Conservation (phyloP, 345 rosid genomes). For the Gossypium herbaceum region DNA sequence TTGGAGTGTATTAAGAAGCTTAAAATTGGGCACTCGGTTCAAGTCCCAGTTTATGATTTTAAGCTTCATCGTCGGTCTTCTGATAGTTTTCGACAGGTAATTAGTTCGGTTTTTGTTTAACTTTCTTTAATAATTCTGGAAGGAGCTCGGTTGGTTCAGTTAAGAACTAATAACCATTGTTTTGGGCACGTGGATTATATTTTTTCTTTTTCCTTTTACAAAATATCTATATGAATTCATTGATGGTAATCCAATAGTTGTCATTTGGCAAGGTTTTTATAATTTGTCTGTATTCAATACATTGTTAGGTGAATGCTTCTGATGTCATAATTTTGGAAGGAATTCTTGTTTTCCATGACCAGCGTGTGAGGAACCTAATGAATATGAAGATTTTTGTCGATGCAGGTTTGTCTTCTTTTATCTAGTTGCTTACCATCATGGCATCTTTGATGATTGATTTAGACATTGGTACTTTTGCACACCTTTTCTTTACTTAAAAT, state of each 20-base stretch:
- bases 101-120: not conserved
- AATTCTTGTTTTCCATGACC: constrained; percentile 91
- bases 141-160: not conserved
- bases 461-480: not conserved
- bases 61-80: constrained; percentile 76
- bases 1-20: constrained; percentile 70
- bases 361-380: constrained; percentile 82
- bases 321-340: constrained; percentile 99
- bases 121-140: not conserved
- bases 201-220: not conserved
- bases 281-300: not conserved
- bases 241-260: not conserved
- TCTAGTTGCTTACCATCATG: constrained; percentile 12
- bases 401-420: constrained; percentile 52
- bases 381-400: constrained; percentile 97
- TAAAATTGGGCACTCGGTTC: constrained; percentile 68
- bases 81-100: constrained; percentile 87
- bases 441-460: constrained; percentile 4
- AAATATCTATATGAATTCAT: not conserved
- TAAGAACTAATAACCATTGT: not conserved
- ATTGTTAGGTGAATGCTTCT: constrained; percentile 82
- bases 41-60: constrained; percentile 91
- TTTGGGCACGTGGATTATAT: constrained; percentile 4
- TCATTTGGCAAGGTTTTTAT: not conserved
- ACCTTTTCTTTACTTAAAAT: not conserved